These are phyloP conservation scores for Eimeria tenella DNA, from an alignment of 169 alveolate species.

Conservation along the genomic window DNA sequence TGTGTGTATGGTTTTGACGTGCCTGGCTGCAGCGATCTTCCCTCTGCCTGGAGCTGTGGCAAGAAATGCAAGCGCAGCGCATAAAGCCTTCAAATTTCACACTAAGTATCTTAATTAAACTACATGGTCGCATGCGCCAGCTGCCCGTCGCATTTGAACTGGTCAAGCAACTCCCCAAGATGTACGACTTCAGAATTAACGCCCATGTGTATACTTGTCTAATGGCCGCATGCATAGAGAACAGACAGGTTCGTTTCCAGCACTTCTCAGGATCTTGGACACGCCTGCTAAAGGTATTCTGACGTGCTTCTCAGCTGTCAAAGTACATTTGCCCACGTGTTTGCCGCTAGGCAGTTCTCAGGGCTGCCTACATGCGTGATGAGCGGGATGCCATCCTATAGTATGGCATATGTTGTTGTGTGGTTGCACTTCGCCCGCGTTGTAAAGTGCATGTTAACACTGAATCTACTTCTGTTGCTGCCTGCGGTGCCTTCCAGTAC, in stretches of 20 bases:
- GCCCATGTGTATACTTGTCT: conserved; percentile 92
- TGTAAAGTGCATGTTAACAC: neutral
- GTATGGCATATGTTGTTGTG: too few species aligned
- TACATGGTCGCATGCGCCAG: conserved; percentile 90
- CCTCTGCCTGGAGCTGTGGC: conserved; percentile 89
- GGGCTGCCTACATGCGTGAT: too few species aligned
- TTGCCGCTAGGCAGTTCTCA: too few species aligned
- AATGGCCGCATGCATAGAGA: conserved; percentile 91
- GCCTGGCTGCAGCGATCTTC: conserved; percentile 78
- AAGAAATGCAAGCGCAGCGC: conserved; percentile 87
- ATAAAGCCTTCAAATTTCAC: conserved; percentile 91
- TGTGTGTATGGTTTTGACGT: neutral
- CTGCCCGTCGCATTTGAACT: conserved; percentile 88
- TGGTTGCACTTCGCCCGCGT: too few species aligned
- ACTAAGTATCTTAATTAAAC: conserved; percentile 88
- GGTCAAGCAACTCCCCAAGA: conserved; percentile 85
- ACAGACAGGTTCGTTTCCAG: conserved; percentile 81
- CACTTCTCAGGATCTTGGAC: neutral
- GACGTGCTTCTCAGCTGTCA: neutral
- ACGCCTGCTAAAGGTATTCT: neutral
- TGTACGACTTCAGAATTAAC: conserved; percentile 84
- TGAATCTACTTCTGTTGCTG: neutral
- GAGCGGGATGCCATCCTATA: too few species aligned
- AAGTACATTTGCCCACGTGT: neutral
- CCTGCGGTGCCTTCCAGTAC: conserved; percentile 69